Evolutionary conservation across 2,329 filamentous ascomycete species (phyloP), one percentile per base, ranked within the genome.

Genomic region (Macroventuria anomochaeta): DNA sequence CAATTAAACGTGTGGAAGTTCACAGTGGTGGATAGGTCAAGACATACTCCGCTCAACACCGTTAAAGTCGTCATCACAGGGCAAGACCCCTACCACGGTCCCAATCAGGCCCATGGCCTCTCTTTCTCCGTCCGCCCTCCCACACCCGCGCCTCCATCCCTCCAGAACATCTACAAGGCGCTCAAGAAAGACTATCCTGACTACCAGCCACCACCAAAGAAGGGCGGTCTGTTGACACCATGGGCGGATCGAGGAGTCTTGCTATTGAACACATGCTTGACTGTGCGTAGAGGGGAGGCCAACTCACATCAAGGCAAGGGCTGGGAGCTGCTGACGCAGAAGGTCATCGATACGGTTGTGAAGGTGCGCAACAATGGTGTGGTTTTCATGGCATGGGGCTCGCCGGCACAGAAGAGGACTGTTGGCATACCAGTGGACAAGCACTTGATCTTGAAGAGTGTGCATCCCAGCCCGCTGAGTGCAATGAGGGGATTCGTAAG

Each of bases 41-140:
- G 92, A 21, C 89, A 96, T 74, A 97, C 93, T 0, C 93, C 95
- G 7, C 87, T 99, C 65, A 80, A 88, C 78, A 88, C 83, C 12
- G 93, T 97, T 74, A 96, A 96, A 75, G 89, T 90, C 52, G 93
- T 99, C 56, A 92, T 99, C 69, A 77, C 97, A 48, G 95, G 95
- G 61, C 95, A 99, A 79, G 95, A 99, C 73, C 95, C 95, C 2
- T 99, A 99, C 76, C 95, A 99, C 80, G 96, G 96, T 74, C 75
- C 86, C 73, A 96, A 96, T 75, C 95, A 99, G 81, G 95, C 95
- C 43, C 95, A 97, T 75, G 95, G 95, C 36, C 87, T 99, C 54
- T 93, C 90, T 72, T 99, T 99, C 82, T 96, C 91, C 40, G 93
- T 97, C 49, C 90, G 90, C 8, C 88, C 93, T 3, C 95, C 95